Evolutionary conservation across 768 basidiomycete species (phyloP), one percentile per base, ranked within the genome.

Genomic region (Calocybe cyanea): DNA sequence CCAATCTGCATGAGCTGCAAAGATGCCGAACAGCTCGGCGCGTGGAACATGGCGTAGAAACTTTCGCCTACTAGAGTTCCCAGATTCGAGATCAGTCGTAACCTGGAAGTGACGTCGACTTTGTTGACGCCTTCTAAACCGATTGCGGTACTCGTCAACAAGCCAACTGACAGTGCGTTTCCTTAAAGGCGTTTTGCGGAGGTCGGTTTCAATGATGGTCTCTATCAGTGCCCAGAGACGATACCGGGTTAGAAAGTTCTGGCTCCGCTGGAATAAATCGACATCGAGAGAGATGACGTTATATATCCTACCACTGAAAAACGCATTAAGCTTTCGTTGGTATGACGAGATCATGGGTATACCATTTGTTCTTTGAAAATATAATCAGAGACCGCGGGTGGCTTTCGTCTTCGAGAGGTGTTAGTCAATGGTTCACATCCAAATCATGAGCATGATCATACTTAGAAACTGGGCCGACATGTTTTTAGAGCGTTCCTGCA

Each of bases 1-100:
- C 83, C 83, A 86, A 28, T 73, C 74, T 0, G 73, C 71, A 7
- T 85, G 80, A 8, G 70, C 65, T 9, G 79, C 81, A 48, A 83
- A 75, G 1, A 69, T 48, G 9, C 70, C 67, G 28, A 66, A 57
- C n/a, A 84, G 58, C 55, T 82, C 77, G 25, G 78, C 72, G 21
- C 46, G 66, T 36, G 79, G 69, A 20, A 84, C 60, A 45, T 63
- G 70, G 19, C 78, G 74, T 11, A 72, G 68, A 32, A 69, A 65
- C 19, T 76, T 70, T 11, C 67, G 67, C 5, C 25, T 5, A 25
- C 59, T 64, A 2, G 28, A 48, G 1, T 63, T 61, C 11, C 21
- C 51, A 2, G 65, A 63, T 0, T 51, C 53, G 1, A 65, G 63
- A 21, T 65, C 60, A 8, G 57, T 46, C 30, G 65, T 62, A 41